phyloP scores from a whole-genome alignment of 2,329 filamentous ascomycete genomes.

The Falciphora oryzae region DNA sequence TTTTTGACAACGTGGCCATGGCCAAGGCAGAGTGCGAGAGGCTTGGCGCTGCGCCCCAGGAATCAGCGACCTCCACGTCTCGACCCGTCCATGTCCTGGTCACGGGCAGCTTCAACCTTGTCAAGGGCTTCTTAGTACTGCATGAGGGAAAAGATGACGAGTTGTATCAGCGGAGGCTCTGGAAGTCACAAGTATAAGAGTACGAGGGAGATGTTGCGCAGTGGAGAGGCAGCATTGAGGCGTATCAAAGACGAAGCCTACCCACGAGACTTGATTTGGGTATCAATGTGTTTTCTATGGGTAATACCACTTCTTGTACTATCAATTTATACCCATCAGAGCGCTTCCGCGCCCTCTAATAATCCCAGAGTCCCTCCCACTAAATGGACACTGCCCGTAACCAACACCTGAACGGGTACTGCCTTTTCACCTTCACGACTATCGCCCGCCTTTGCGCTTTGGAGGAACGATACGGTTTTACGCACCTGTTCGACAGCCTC shows the following conservation, averaged over 20 bases:
- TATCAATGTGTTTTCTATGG: not conserved
- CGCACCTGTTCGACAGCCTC: constrained; percentile 47
- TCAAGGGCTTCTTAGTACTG: constrained; percentile 25
- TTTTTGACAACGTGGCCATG: constrained; percentile 1
- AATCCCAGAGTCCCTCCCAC: constrained; percentile 50
- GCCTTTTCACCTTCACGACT: constrained; percentile 13
- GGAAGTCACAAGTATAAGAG: not conserved
- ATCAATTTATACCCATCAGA: constrained; percentile 1
- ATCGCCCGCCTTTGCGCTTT: constrained; percentile 2
- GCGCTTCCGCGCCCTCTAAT: constrained; percentile 29
- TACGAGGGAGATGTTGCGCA: not conserved
- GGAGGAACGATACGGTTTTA: constrained; percentile 17
- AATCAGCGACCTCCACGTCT: not conserved
- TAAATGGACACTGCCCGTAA: constrained; percentile 60
- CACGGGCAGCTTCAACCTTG: constrained; percentile 42
- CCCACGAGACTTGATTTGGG: not conserved
- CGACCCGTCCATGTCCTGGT: constrained; percentile 28
- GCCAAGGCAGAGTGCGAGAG: not conserved
- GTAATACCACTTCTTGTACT: too few species aligned
- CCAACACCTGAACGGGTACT: constrained; percentile 28
- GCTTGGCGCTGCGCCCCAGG: not conserved
- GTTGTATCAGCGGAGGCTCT: not conserved
- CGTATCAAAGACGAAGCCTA: too few species aligned
- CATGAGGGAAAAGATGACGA: not conserved
- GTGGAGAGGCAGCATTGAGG: too few species aligned